A percentile compares a stretch with the other conserved stretches of the same genome.
These are phyloP conservation scores for Exophiala viscosa DNA, from an alignment of 2,329 filamentous ascomycete genomes.

Conservation along the genomic window DNA sequence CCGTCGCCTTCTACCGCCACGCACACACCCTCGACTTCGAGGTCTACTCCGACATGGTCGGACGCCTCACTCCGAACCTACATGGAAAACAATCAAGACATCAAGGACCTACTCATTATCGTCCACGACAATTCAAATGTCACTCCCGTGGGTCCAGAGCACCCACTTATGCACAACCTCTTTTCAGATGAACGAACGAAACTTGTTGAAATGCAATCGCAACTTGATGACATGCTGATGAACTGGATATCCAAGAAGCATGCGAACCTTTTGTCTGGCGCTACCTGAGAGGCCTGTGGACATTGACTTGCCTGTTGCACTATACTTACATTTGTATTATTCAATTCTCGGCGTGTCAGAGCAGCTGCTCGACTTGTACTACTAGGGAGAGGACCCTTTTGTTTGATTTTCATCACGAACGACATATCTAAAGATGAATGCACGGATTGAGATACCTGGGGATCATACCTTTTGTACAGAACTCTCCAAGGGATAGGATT, in stretches of 20 bases:
- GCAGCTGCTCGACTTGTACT: slow-evolving; percentile 23
- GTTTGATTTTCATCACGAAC: slow-evolving; percentile 14
- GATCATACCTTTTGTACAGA: slow-evolving; percentile 9
- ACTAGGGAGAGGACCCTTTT: slow-evolving; percentile 16
- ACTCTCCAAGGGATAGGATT: not conserved
- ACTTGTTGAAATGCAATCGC: slow-evolving; percentile 80
- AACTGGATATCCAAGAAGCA: slow-evolving; percentile 63
- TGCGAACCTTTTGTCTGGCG: slow-evolving; percentile 12
- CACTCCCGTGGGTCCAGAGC: slow-evolving; percentile 72
- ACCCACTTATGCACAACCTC: slow-evolving; percentile 74
- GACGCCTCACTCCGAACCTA: slow-evolving; percentile 82
- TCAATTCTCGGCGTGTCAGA: slow-evolving; percentile 22
- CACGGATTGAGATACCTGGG: slow-evolving; percentile 12
- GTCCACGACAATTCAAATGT: slow-evolving; percentile 90
- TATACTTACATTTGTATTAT: slow-evolving; percentile 16
- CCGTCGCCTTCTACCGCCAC: slow-evolving; percentile 42
- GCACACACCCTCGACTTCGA: slow-evolving; percentile 54
- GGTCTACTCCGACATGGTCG: slow-evolving; percentile 69
- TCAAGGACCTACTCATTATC: slow-evolving; percentile 83
- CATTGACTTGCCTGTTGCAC: not conserved
- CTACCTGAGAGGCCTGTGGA: slow-evolving; percentile 11
- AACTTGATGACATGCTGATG: slow-evolving; percentile 82
- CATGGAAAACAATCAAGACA: slow-evolving; percentile 83
- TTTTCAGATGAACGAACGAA: slow-evolving; percentile 85
- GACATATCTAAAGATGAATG: slow-evolving; percentile 19